Evolutionary conservation across 2,329 filamentous ascomycete genomes (phyloP), one percentile per base, ranked within the genome.

Genomic region (Diaporthe nobilis): DNA sequence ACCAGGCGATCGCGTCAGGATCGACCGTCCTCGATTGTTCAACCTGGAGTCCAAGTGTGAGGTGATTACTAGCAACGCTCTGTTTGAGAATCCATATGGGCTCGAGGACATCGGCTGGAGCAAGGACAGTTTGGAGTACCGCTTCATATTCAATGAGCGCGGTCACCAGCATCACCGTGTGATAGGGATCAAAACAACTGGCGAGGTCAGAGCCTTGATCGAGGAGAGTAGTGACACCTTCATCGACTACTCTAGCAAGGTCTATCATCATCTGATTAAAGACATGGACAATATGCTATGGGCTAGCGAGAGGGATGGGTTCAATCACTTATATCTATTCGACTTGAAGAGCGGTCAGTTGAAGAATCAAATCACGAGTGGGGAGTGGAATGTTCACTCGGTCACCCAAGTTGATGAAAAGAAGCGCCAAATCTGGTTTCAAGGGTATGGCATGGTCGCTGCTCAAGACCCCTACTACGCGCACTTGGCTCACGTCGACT

Each of bases 221-320:
- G 58, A 61, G 58, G 58, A 61, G n/a, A 61, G n/a, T 3, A 61
- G 58, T 28, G n/a, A 61, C 12, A 61, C 34, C 22, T 42, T 61
- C n/a, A 42, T 61, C 58, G 58, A 61, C 58, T 61, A 61, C n/a
- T 61, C 58, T 3, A 61, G 58, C 58, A 61, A 61, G n/a, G 37
- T 42, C 1, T 61, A 61, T 9, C 13, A 61, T 42, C 37, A 12
- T 37, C 22, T 42, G 37, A 17, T 42, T 6, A 13, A 61, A 4
- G 58, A 15, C n/a, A 61, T n/a, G 12, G 37, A 61, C 22, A 42
- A 15, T 3, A 61, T 61, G 37, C 22, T 61, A 2, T 61, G 58
- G 58, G 37, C 37, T 6, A 61, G 58, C 34, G 58, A 61, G 37
- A 37, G 58, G 13, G 58, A 61, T 42, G 58, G 58, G 6, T 61